Evolutionary conservation across 805 yeast genomes (phyloP).

Genomic region (Saturnispora dispora): DNA sequence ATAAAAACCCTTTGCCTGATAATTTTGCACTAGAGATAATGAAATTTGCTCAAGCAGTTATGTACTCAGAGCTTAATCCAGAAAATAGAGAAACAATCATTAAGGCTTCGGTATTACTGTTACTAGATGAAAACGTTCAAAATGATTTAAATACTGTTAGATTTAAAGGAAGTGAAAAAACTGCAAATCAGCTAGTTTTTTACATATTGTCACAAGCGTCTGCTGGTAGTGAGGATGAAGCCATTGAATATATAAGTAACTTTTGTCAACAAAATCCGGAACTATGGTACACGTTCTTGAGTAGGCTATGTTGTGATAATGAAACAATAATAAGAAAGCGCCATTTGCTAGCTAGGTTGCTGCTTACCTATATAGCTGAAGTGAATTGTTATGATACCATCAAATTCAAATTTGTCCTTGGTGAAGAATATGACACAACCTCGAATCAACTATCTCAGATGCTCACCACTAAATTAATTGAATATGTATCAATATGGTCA

Average conservation of each 20-base stretch:
- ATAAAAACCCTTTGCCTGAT: conserved; percentile 4
- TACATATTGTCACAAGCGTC: not conserved
- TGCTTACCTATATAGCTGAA: not conserved
- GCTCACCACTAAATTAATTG: not conserved
- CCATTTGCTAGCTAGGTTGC: not conserved
- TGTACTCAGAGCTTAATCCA: not conserved
- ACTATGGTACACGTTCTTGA: not conserved
- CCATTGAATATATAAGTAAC: not conserved
- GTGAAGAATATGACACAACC: not conserved
- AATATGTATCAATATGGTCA: not conserved
- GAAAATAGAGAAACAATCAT: not conserved
- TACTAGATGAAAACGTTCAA: conserved; percentile 7
- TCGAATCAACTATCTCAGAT: not conserved
- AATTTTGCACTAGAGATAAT: conserved; percentile 10
- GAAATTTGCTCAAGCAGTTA: conserved; percentile 4
- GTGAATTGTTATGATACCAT: not conserved
- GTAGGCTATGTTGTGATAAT: not conserved
- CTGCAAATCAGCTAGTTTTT: conserved; percentile 4
- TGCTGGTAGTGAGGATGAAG: not conserved
- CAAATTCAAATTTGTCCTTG: not conserved
- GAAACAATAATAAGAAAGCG: not conserved
- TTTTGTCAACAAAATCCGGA: not conserved
- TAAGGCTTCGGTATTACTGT: conserved; percentile 2
- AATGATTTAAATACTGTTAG: not conserved
- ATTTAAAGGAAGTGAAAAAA: not conserved